Percentiles rank a stretch among this genome's conserved stretches.
These are phyloP conservation scores for Phialophora chinensis DNA, from an alignment of 2,329 filamentous ascomycete genomes.

Conservation along the genomic window DNA sequence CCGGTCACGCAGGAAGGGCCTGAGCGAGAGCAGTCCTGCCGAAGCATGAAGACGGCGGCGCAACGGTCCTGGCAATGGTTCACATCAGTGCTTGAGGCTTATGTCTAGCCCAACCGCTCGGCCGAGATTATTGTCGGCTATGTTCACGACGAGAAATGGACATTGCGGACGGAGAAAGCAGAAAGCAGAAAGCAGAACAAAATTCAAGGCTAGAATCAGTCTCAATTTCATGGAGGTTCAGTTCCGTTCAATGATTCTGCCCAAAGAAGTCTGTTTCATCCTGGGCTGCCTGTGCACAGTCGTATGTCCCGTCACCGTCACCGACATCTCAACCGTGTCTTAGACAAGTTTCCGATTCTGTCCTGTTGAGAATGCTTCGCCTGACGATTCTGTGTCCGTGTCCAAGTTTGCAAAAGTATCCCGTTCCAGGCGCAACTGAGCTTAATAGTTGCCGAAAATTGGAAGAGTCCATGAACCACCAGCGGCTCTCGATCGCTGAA, in stretches of 20 bases:
- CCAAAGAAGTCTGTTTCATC: conserved; percentile 1
- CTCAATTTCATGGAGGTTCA: conserved; percentile 3
- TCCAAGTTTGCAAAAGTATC: not conserved
- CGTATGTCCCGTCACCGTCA: not conserved
- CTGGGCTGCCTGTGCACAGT: not conserved
- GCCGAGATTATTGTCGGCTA: not conserved
- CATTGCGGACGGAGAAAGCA: conserved; percentile 6
- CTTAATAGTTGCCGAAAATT: not conserved
- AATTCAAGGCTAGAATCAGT: conserved; percentile 5
- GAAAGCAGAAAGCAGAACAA: conserved; percentile 3
- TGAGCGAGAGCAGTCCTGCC: not conserved
- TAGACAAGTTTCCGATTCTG: not conserved
- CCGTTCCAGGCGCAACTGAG: not conserved
- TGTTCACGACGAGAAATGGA: not conserved
- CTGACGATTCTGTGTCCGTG: not conserved
- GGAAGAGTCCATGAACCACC: not conserved
- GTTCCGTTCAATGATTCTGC: not conserved
- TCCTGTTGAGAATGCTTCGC: not conserved
- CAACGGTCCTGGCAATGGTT: not conserved
- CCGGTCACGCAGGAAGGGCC: not conserved
- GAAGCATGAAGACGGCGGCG: not conserved
- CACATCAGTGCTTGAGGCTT: conserved; percentile 3
- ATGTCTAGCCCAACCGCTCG: not conserved
- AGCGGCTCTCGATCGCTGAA: not conserved
- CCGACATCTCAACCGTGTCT: not conserved